These are phyloP conservation scores for Pseudogymnoascus sp. DNA, from an alignment of 2,329 filamentous ascomycete species.

Conservation along the genomic window DNA sequence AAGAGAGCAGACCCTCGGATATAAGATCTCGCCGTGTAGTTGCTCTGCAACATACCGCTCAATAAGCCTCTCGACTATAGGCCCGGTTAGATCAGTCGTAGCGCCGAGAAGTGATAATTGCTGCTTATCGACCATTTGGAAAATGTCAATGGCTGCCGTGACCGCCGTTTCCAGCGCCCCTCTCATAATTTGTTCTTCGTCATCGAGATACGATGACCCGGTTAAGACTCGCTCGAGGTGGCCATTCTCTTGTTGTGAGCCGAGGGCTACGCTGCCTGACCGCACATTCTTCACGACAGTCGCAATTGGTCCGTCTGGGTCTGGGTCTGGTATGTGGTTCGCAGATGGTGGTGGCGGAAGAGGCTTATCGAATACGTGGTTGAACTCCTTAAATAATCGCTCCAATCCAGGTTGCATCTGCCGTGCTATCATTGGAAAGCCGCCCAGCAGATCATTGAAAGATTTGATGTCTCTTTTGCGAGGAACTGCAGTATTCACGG, in stretches of 20 bases:
- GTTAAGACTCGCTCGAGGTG: constrained; percentile 18
- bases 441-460: constrained; percentile 80
- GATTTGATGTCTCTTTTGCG: constrained; percentile 85
- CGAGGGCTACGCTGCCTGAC: constrained; percentile 36
- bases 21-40: constrained; percentile 75
- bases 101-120: constrained; percentile 85
- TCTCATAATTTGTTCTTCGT: constrained; percentile 87
- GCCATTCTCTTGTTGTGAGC: constrained; percentile 23
- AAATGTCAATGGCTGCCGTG: constrained; percentile 87
- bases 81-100: constrained; percentile 87
- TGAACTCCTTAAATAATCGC: constrained; percentile 82
- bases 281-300: constrained; percentile 47
- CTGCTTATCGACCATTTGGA: constrained; percentile 91
- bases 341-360: constrained; percentile 66
- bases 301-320: constrained; percentile 47
- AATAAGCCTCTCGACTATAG: constrained; percentile 85
- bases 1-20: constrained; percentile 70
- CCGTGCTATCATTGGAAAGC: constrained; percentile 89
- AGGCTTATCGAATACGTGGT: constrained; percentile 66
- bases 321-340: constrained; percentile 48
- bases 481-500: constrained; percentile 34
- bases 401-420: constrained; percentile 94
- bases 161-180: constrained; percentile 85
- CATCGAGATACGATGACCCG: constrained; percentile 55
- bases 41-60: constrained; percentile 92